Conservation (phyloP, 2,329 filamentous ascomycete genomes). For the Herpotrichia juniperi region DNA sequence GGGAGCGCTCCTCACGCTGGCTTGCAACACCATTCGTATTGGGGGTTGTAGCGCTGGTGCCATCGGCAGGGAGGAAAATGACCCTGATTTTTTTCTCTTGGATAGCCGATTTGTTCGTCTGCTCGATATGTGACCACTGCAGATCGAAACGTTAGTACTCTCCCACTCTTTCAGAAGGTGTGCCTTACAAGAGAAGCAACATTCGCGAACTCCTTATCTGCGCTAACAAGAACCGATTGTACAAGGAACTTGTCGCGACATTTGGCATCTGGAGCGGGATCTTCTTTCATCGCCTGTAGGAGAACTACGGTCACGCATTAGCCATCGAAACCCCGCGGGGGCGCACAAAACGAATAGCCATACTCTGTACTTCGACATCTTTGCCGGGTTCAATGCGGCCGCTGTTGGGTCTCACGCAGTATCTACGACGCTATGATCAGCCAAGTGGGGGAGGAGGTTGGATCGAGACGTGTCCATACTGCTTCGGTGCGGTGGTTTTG, state of each 20-base stretch:
- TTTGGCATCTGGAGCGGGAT: slow-evolving; percentile 82
- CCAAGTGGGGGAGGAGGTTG: slow-evolving; percentile 19
- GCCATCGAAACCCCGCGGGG: slow-evolving; percentile 20
- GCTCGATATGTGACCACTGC: slow-evolving; percentile 78
- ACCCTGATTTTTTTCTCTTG: slow-evolving; percentile 97
- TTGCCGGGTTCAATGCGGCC: slow-evolving; percentile 91
- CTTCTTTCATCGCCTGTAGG: slow-evolving; percentile 96
- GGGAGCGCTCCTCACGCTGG: slow-evolving; percentile 29
- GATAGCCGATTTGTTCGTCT: slow-evolving; percentile 75
- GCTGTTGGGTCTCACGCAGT: slow-evolving; percentile 96
- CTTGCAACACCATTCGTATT: slow-evolving; percentile 39
- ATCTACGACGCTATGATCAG: slow-evolving; percentile 62
- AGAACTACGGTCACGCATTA: slow-evolving; percentile 67
- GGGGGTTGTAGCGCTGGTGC: slow-evolving; percentile 40
- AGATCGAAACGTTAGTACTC: slow-evolving; percentile 18
- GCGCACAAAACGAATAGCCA: slow-evolving; percentile 30
- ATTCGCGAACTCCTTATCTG: slow-evolving; percentile 83
- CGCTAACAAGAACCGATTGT: slow-evolving; percentile 83
- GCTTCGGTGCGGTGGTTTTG: slow-evolving; percentile 98
- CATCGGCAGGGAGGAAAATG: slow-evolving; percentile 74
- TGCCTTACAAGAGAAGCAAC: slow-evolving; percentile 77
- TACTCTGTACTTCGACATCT: slow-evolving; percentile 92
- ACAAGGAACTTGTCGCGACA: slow-evolving; percentile 99
- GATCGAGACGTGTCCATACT: slow-evolving; percentile 66
- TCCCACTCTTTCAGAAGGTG: slow-evolving; percentile 2